Percentiles rank a stretch among this genome's conserved stretches.
Conservation (phyloP, 345 rosid species). For the Lepidium aucheri region DNA sequence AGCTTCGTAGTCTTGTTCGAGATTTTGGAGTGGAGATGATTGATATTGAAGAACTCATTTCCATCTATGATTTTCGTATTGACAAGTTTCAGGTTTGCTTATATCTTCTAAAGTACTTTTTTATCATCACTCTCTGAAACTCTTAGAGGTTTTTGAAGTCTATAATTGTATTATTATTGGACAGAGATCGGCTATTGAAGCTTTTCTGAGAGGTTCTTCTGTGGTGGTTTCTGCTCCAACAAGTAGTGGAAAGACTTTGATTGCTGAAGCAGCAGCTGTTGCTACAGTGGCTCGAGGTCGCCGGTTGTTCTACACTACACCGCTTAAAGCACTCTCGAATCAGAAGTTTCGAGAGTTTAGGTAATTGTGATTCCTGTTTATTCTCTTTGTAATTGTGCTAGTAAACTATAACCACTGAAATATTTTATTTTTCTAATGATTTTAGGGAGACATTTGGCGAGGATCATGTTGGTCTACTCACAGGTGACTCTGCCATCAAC, state of each 20-base stretch:
- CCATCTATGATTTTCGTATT: constrained; percentile 72
- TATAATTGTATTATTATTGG: neutral
- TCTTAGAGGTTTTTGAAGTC: neutral
- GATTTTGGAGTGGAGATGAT: constrained; percentile 69
- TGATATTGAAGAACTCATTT: constrained; percentile 68
- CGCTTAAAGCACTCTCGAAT: constrained; percentile 94
- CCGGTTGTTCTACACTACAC: constrained; percentile 84
- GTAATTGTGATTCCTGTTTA: constrained; percentile 25
- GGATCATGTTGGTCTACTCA: constrained; percentile 79
- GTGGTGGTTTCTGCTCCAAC: constrained; percentile 98
- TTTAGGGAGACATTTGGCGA: constrained; percentile 86
- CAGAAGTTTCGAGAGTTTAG: constrained; percentile 96
- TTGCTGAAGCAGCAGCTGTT: constrained; percentile 95
- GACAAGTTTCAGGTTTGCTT: constrained; percentile 82
- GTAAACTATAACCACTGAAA: neutral
- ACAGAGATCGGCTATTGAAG: constrained; percentile 76
- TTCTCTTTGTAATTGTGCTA: neutral
- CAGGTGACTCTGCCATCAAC: constrained; percentile 83
- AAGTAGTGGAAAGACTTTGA: constrained; percentile 91
- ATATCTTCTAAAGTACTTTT: neutral
- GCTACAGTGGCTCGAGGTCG: constrained; percentile 78
- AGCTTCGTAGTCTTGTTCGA: constrained; percentile 51
- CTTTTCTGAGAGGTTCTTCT: constrained; percentile 72
- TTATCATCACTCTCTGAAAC: neutral
- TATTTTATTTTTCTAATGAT: neutral